These are phyloP conservation scores for Hypoxylon fuscum DNA, from an alignment of 495 filamentous ascomycete species.

Conservation along the genomic window DNA sequence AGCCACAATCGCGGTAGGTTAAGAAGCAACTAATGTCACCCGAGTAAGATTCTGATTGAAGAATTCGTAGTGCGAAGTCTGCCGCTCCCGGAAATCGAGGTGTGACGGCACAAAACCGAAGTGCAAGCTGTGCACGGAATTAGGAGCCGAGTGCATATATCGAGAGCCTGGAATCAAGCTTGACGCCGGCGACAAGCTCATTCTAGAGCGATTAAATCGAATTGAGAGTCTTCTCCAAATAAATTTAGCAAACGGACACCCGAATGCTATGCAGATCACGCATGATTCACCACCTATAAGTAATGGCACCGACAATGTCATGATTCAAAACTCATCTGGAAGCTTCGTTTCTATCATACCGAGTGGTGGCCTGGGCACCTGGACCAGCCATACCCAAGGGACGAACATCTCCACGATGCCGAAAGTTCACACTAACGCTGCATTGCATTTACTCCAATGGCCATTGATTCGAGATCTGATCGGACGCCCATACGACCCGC, in stretches of 20 bases:
- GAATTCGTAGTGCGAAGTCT: conserved; percentile 76
- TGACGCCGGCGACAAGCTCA: conserved; percentile 85
- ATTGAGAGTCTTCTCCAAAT: conserved; percentile 82
- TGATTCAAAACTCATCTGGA: conserved; percentile 53
- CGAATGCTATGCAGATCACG: conserved; percentile 52
- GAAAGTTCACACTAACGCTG: conserved; percentile 81
- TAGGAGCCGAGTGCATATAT: conserved; percentile 84
- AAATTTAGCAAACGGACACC: conserved; percentile 60
- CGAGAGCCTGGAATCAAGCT: conserved; percentile 88
- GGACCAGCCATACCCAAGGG: conserved; percentile 64
- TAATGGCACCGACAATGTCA: conserved; percentile 73
- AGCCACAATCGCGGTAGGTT: conserved; percentile 76
- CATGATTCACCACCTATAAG: conserved; percentile 74
- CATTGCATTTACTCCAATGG: conserved; percentile 81
- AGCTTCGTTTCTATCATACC: conserved; percentile 67
- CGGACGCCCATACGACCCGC: conserved; percentile 77
- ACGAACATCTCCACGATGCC: conserved; percentile 87
- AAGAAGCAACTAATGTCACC: conserved; percentile 6
- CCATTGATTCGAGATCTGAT: conserved; percentile 81
- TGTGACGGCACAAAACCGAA: conserved; percentile 86
- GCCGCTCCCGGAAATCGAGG: conserved; percentile 81
- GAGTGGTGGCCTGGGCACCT: conserved; percentile 74
- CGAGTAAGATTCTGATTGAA: conserved; percentile 41
- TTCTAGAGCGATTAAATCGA: conserved; percentile 76
- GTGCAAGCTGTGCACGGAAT: conserved; percentile 82